Evolutionary conservation across 805 yeast genomes (phyloP).

Genomic region (Myxozyma vanderwaltii): DNA sequence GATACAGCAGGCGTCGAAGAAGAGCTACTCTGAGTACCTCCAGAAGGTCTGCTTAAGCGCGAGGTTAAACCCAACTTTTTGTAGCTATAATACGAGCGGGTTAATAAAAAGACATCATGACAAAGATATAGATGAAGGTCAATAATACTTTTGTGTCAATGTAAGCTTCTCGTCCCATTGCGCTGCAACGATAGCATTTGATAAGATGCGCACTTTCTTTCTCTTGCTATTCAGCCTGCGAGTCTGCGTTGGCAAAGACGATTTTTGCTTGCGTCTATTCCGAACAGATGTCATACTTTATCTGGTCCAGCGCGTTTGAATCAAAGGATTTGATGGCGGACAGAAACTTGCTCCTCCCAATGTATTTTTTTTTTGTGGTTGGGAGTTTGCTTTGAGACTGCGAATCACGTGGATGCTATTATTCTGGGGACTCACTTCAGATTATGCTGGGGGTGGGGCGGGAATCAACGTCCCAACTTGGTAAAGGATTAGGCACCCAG

Average conservation of each 20-base stretch:
- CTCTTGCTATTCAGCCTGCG: constrained; percentile 71
- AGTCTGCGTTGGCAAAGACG: constrained; percentile 51
- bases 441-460: constrained; percentile 6
- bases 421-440: background rate
- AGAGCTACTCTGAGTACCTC: constrained; percentile 70
- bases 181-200: constrained; percentile 81
- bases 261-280: constrained; percentile 23
- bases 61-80: constrained; percentile 74
- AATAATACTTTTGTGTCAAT: constrained; percentile 64
- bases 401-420: background rate
- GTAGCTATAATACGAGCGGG: constrained; percentile 47
- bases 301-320: background rate
- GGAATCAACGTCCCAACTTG: background rate
- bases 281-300: constrained; percentile 26
- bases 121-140: background rate
- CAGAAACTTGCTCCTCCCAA: background rate
- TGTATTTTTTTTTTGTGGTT: background rate
- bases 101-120: background rate
- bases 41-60: constrained; percentile 67
- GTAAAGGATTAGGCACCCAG: background rate
- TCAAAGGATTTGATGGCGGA: no score
- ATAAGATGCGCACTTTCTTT: constrained; percentile 62
- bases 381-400: background rate
- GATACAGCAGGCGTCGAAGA: background rate
- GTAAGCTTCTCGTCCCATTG: constrained; percentile 88